Percentiles rank a stretch among this genome's conserved stretches.
phyloP scores from a whole-genome alignment of 768 basidiomycete species.

The Pholiota conissans region DNA sequence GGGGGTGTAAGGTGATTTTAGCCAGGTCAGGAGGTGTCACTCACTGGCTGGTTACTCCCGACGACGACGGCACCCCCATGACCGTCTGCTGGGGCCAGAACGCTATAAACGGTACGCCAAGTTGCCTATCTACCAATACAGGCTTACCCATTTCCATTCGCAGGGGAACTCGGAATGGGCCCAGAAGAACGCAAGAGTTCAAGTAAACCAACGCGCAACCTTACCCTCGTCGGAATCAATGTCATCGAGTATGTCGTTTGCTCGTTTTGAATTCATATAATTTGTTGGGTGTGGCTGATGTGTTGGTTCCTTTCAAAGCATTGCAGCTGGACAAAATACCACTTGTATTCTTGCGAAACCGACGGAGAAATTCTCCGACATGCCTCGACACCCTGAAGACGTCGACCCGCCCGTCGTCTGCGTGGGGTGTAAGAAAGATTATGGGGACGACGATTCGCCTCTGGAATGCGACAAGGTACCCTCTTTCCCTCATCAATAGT shows the following conservation, averaged over 20 bases:
- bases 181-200: slow-evolving; percentile 82
- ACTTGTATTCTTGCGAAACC: slow-evolving; percentile 82
- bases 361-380: slow-evolving; percentile 69
- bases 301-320: slow-evolving; percentile 39
- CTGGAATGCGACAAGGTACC: slow-evolving; percentile 90
- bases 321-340: slow-evolving; percentile 86
- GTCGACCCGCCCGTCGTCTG: slow-evolving; percentile 69
- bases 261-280: too few relatives aligned
- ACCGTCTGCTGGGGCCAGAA: slow-evolving; percentile 87
- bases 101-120: slow-evolving; percentile 68
- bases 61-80: slow-evolving; percentile 76
- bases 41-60: slow-evolving; percentile 77
- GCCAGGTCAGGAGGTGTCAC: slow-evolving; percentile 86
- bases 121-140: not conserved
- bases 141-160: not conserved
- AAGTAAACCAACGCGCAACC: slow-evolving; percentile 75
- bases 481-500: slow-evolving; percentile 3
- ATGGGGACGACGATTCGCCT: slow-evolving; percentile 69
- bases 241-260: slow-evolving; percentile 77
- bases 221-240: slow-evolving; percentile 75
- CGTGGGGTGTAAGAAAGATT: slow-evolving; percentile 67
- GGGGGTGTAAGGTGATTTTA: slow-evolving; percentile 75
- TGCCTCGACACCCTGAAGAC: slow-evolving; percentile 79
- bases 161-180: slow-evolving; percentile 82
- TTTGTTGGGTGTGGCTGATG: not conserved